These are phyloP conservation scores for Pseudoscleropodium purum DNA, from an alignment of 225 moss, liverwort and hornwort species.

Conservation along the genomic window DNA sequence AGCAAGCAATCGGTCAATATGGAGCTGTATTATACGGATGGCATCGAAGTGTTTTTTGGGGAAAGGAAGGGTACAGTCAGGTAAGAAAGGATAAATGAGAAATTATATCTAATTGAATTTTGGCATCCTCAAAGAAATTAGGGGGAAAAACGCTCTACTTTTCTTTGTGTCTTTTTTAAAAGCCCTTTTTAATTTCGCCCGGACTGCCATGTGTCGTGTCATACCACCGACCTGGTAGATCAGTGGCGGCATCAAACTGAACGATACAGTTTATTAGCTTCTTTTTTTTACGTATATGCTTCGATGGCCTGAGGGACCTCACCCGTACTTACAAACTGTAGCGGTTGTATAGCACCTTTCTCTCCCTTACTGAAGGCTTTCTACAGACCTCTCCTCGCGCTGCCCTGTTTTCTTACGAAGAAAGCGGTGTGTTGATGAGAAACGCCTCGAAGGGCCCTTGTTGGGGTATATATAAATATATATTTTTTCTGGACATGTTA, in stretches of 20 bases:
- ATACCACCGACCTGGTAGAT: slow-evolving; percentile 43
- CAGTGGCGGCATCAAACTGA: slow-evolving; percentile 33
- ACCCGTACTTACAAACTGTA: background rate
- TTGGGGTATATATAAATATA: background rate
- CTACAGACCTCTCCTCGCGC: background rate
- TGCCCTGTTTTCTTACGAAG: background rate
- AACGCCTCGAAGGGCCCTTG: slow-evolving; percentile 13
- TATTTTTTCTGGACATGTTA: background rate
- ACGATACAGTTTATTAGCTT: background rate
- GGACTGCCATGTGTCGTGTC: slow-evolving; percentile 39
- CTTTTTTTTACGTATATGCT: background rate
- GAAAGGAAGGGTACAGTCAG: background rate
- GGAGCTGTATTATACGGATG: background rate
- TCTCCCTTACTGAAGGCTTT: slow-evolving; percentile 8
- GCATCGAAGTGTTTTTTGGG: background rate
- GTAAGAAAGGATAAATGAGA: background rate
- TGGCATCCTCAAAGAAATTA: slow-evolving; percentile 9
- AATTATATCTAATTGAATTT: background rate
- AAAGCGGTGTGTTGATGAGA: slow-evolving; percentile 12
- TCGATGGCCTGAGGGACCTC: slow-evolving; percentile 12
- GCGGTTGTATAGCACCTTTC: slow-evolving; percentile 3
- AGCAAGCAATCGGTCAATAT: background rate
- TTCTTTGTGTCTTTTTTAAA: background rate
- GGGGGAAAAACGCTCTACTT: slow-evolving; percentile 16
- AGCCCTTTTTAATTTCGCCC: slow-evolving; percentile 22